Percentiles rank a stretch among this genome's conserved stretches.
Conservation (phyloP, 495 filamentous ascomycete genomes). For the Evansstolkia leycettana region DNA sequence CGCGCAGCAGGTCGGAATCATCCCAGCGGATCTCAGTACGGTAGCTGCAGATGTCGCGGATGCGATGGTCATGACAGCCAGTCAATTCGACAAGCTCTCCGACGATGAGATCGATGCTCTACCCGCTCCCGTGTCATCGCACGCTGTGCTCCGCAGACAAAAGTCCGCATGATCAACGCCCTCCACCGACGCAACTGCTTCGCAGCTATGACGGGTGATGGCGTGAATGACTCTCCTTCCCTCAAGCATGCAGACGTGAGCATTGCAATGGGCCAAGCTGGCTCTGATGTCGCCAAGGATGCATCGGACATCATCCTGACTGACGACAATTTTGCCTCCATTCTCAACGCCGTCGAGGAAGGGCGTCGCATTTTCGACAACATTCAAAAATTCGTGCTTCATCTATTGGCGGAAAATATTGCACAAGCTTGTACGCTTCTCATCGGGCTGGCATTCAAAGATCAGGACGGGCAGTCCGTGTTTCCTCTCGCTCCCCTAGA, state of each 20-base stretch:
- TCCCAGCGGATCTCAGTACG: conserved; percentile 43
- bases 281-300: conserved; percentile 68
- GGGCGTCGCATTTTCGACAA: conserved; percentile 56
- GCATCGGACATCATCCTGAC: conserved; percentile 62
- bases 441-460: conserved; percentile 53
- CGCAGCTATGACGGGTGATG: conserved; percentile 88
- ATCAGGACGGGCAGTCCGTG: conserved; percentile 39
- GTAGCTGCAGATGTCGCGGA: conserved; percentile 36
- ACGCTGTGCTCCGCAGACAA: conserved; percentile 53
- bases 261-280: conserved; percentile 74
- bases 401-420: conserved; percentile 51
- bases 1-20: conserved; percentile 63
- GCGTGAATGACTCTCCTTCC: conserved; percentile 85
- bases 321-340: conserved; percentile 66
- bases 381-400: conserved; percentile 56
- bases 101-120: conserved; percentile 47
- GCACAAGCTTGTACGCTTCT: conserved; percentile 49
- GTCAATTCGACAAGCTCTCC: conserved; percentile 48
- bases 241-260: conserved; percentile 71
- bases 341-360: conserved; percentile 52
- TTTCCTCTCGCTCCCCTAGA: conserved; percentile 54
- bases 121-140: conserved; percentile 52
- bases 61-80: conserved; percentile 50
- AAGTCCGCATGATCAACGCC: conserved; percentile 56
- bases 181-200: conserved; percentile 64